Evolutionary conservation across 2,329 filamentous ascomycete genomes (phyloP).

Genomic region (Colletotrichum chrysophilum): DNA sequence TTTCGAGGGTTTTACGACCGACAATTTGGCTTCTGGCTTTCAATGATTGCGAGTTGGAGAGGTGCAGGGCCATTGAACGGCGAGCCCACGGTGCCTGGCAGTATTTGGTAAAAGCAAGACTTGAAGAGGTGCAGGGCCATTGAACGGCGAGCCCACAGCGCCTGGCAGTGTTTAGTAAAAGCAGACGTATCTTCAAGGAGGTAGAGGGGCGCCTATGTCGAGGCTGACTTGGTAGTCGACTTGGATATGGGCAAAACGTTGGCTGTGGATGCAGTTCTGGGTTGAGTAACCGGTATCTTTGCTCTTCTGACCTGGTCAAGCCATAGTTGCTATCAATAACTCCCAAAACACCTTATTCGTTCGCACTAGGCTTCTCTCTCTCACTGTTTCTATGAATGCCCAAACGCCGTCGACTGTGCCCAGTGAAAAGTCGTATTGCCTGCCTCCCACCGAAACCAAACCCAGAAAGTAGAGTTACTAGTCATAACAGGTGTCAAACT

Average conservation of each 20-base stretch:
- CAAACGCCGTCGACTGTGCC: slow-evolving; percentile 9
- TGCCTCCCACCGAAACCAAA: neutral
- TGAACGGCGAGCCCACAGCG: neutral
- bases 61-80: neutral
- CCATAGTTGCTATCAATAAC: neutral
- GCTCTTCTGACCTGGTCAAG: neutral
- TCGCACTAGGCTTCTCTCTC: neutral
- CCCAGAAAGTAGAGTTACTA: neutral
- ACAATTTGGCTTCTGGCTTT: neutral
- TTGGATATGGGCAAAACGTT: neutral
- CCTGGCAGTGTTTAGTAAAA: neutral
- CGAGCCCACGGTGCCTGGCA: neutral
- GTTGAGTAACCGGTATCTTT: neutral
- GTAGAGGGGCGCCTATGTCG: neutral
- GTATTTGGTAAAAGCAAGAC: neutral
- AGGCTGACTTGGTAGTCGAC: neutral
- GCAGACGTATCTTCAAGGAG: neutral
- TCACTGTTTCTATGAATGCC: neutral
- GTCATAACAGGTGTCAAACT: slow-evolving; percentile 1
- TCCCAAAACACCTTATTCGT: neutral
- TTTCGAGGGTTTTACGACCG: neutral
- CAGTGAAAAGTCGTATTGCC: neutral
- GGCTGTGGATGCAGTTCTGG: neutral
- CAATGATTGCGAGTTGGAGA: neutral
- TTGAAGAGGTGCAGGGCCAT: neutral